Conservation (phyloP, 345 rosid genomes). For the Gossypium rotundifolium region DNA sequence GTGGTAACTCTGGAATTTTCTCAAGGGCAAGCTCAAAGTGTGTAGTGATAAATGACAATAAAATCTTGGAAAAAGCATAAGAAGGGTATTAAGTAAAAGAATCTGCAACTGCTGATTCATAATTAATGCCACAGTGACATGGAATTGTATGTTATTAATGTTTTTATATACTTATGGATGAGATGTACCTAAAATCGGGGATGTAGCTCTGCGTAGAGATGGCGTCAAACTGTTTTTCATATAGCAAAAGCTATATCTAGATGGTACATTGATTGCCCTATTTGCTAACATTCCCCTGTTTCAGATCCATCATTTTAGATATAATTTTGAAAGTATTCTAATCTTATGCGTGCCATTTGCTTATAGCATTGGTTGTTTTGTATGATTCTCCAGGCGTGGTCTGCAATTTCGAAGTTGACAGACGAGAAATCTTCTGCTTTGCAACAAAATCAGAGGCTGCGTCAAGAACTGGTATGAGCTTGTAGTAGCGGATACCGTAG, state of each 20-base stretch:
- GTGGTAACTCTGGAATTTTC: background rate
- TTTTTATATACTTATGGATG: background rate
- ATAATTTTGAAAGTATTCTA: background rate
- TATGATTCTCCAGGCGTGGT: constrained; percentile 51
- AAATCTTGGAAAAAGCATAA: background rate
- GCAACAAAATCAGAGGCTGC: constrained; percentile 54
- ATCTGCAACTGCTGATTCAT: background rate
- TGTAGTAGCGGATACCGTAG: background rate
- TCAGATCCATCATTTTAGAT: background rate
- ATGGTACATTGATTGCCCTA: background rate
- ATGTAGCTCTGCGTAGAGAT: background rate
- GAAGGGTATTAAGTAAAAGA: background rate
- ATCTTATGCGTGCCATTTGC: background rate
- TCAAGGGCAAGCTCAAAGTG: background rate
- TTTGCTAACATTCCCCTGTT: background rate
- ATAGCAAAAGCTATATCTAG: background rate
- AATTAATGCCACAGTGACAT: background rate
- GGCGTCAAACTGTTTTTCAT: background rate
- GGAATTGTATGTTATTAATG: background rate
- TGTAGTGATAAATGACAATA: background rate
- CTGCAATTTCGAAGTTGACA: constrained; percentile 62
- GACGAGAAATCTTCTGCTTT: constrained; percentile 67
- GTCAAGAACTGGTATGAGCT: constrained; percentile 58
- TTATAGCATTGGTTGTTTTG: background rate
- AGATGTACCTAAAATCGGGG: background rate